phyloP scores from a whole-genome alignment of 108 stramenopile genomes.

The Pelagomonas calceolata region DNA sequence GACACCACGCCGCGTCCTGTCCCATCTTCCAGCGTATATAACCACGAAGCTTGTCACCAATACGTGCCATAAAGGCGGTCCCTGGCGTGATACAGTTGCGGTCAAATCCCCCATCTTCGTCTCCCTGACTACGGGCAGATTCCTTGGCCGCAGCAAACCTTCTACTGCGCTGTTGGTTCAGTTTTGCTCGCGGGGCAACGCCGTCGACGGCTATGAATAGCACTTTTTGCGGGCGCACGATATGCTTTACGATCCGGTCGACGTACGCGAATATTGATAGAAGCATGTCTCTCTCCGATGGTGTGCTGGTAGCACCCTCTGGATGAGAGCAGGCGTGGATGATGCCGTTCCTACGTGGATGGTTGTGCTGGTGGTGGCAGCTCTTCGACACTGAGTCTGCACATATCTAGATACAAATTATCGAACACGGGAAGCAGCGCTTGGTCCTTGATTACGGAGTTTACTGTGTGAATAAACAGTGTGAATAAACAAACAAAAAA shows the following conservation, averaged over 20 bases:
- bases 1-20: constrained; percentile 63
- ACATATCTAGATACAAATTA: constrained; percentile 89
- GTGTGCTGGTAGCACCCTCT: constrained; percentile 43
- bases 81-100: constrained; percentile 99
- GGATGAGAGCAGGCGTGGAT: constrained; percentile 91
- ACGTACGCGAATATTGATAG: constrained; percentile 67
- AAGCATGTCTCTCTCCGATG: constrained; percentile 61
- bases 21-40: constrained; percentile 58
- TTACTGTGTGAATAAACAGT: too few species aligned
- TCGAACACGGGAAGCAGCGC: constrained; percentile 70
- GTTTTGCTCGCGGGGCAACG: constrained; percentile 92
- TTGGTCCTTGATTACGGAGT: not conserved
- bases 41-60: constrained; percentile 53
- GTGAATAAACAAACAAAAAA: too few species aligned
- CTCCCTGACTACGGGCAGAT: constrained; percentile 8
- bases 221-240: constrained; percentile 71
- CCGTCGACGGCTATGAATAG: constrained; percentile 95
- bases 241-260: constrained; percentile 77
- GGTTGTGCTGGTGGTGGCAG: too few species aligned
- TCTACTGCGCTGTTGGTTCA: constrained; percentile 94
- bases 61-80: constrained; percentile 85
- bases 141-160: constrained; percentile 83
- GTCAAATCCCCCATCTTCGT: constrained; percentile 57
- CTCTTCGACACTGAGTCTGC: too few species aligned
- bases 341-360: too few species aligned